phyloP scores from a whole-genome alignment of 2,329 filamentous ascomycete genomes.

The Chalara sp. region DNA sequence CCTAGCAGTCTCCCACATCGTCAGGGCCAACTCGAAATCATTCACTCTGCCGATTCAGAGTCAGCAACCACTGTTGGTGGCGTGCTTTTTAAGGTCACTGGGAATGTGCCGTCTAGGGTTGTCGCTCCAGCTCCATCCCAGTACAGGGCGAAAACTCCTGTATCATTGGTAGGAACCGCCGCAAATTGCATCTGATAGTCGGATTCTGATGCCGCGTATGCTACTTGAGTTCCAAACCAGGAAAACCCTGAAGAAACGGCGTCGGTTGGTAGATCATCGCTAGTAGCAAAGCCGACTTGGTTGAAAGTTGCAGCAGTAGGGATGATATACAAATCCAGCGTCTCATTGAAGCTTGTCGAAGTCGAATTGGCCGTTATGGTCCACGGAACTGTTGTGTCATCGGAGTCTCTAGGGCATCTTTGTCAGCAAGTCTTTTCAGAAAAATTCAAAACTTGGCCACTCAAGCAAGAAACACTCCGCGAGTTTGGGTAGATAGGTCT shows the following conservation, averaged over 20 bases:
- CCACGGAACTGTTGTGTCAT: conserved; percentile 13
- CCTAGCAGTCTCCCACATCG: no score
- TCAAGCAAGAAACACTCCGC: no score
- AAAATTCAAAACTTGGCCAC: no score
- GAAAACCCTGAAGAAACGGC: conserved; percentile 13
- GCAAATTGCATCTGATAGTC: conserved; percentile 5
- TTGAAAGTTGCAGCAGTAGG: conserved; percentile 6
- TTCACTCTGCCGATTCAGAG: background rate
- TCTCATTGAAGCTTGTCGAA: conserved; percentile 6
- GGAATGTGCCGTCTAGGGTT: background rate
- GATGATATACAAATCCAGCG: conserved; percentile 10
- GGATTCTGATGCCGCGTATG: conserved; percentile 2
- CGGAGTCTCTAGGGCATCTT: conserved; percentile 1
- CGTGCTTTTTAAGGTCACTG: conserved; percentile 9
- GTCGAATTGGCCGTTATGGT: conserved; percentile 13
- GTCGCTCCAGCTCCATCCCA: conserved; percentile 9
- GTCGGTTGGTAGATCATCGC: conserved; percentile 7
- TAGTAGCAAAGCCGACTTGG: conserved; percentile 1
- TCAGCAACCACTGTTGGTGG: background rate
- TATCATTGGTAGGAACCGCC: conserved; percentile 1
- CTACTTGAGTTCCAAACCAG: conserved; percentile 12
- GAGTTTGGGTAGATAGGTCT: no score
- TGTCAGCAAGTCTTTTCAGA: no score
- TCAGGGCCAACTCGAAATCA: no score
- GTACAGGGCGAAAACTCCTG: conserved; percentile 10